Evolutionary conservation across 176 grass and related monocot species (phyloP).

Genomic region (Zoysia japonica): DNA sequence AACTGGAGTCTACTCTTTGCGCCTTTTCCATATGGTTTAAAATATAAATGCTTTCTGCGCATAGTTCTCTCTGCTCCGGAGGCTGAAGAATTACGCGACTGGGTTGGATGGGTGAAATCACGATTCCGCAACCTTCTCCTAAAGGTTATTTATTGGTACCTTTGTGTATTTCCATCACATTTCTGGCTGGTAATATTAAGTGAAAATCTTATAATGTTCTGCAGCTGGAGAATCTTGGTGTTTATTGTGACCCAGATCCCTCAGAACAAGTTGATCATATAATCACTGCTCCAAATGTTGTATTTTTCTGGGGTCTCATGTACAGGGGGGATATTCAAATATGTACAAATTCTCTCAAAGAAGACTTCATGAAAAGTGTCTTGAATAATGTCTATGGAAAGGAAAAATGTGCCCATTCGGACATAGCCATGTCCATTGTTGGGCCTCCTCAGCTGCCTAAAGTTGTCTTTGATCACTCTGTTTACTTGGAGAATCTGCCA

Average conservation of each 20-base stretch:
- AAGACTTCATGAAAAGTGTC: slow-evolving; percentile 67
- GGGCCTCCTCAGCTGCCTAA: slow-evolving; percentile 49
- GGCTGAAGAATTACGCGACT: slow-evolving; percentile 62
- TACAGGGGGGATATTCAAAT: slow-evolving; percentile 35
- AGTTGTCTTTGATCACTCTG: slow-evolving; percentile 31
- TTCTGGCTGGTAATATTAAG: slow-evolving; percentile 28
- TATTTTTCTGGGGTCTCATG: slow-evolving; percentile 70
- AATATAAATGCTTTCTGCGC: slow-evolving; percentile 51
- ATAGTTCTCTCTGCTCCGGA: slow-evolving; percentile 61
- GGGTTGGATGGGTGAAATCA: slow-evolving; percentile 82
- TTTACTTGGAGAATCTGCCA: slow-evolving; percentile 36
- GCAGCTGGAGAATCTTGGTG: slow-evolving; percentile 59
- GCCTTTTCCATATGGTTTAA: slow-evolving; percentile 53
- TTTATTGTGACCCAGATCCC: slow-evolving; percentile 61
- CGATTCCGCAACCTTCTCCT: slow-evolving; percentile 63
- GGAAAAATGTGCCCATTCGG: slow-evolving; percentile 42
- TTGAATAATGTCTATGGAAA: slow-evolving; percentile 53
- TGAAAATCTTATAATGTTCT: slow-evolving; percentile 31
- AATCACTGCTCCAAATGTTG: slow-evolving; percentile 43
- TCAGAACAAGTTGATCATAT: slow-evolving; percentile 55
- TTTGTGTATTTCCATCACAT: slow-evolving; percentile 14
- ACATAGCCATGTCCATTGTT: slow-evolving; percentile 51
- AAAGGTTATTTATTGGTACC: slow-evolving; percentile 47
- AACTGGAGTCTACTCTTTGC: slow-evolving; percentile 60
- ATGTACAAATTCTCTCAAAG: slow-evolving; percentile 44